Evolutionary conservation across 2,329 filamentous ascomycete genomes (phyloP).

Genomic region (Xylaria sp.): DNA sequence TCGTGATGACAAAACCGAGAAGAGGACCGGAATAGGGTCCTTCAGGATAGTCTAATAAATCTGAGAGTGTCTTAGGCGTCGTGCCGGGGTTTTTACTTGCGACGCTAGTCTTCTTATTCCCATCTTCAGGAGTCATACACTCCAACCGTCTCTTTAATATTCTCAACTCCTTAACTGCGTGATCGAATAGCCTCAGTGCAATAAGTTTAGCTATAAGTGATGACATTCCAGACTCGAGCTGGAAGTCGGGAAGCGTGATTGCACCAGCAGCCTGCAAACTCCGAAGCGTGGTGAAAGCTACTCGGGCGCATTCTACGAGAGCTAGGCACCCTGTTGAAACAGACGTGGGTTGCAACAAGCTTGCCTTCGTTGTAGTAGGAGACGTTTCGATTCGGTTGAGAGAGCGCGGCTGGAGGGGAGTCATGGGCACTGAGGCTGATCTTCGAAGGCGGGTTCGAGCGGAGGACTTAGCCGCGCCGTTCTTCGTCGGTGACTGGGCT

Average conservation of each 20-base stretch:
- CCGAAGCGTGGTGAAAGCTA: slow-evolving; percentile 74
- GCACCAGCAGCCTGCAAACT: slow-evolving; percentile 65
- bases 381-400: slow-evolving; percentile 70
- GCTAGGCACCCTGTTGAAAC: slow-evolving; percentile 62
- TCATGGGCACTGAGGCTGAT: slow-evolving; percentile 68
- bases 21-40: slow-evolving; percentile 56
- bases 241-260: slow-evolving; percentile 68
- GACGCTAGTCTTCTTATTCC: slow-evolving; percentile 51
- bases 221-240: slow-evolving; percentile 79
- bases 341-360: slow-evolving; percentile 40
- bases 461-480: slow-evolving; percentile 53
- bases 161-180: slow-evolving; percentile 75
- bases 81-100: slow-evolving; percentile 49
- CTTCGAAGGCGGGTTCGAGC: slow-evolving; percentile 60
- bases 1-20: slow-evolving; percentile 67
- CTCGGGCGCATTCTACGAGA: slow-evolving; percentile 74
- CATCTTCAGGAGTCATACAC: slow-evolving; percentile 41
- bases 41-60: slow-evolving; percentile 71
- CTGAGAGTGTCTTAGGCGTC: slow-evolving; percentile 61
- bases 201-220: slow-evolving; percentile 75
- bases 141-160: slow-evolving; percentile 73
- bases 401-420: slow-evolving; percentile 69
- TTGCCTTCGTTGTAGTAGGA: slow-evolving; percentile 55
- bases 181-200: slow-evolving; percentile 70
- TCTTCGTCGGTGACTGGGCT: slow-evolving; percentile 49